phyloP scores from a whole-genome alignment of 148 eudicot species.

The Silene latifolia region DNA sequence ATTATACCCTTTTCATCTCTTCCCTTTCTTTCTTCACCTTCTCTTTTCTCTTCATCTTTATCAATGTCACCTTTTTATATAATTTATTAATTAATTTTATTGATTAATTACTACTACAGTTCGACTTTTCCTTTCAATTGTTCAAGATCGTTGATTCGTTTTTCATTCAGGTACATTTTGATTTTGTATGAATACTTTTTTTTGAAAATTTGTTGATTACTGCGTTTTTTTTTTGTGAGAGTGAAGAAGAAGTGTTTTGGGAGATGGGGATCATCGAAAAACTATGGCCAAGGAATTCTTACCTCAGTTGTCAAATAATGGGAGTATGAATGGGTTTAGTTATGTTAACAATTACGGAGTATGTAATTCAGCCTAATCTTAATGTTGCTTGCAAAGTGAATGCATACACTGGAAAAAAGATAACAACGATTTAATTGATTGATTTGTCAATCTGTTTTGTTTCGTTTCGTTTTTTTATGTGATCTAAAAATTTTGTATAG shows the following conservation, averaged over 20 bases:
- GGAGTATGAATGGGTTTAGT: constrained; percentile 33
- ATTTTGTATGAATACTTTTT: not conserved
- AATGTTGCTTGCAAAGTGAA: constrained; percentile 33
- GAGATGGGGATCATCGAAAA: constrained; percentile 48
- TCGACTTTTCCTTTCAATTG: constrained; percentile 15
- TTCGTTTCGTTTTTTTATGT: not conserved
- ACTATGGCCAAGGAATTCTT: constrained; percentile 82
- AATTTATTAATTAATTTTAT: too few species aligned
- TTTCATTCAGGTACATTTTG: constrained; percentile 20
- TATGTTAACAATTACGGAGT: constrained; percentile 27
- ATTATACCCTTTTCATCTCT: too few species aligned
- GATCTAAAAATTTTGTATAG: not conserved
- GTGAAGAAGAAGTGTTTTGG: not conserved
- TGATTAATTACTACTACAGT: too few species aligned
- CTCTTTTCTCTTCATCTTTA: not conserved
- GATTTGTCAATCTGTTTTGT: too few species aligned
- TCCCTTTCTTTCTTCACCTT: too few species aligned
- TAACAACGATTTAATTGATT: too few species aligned
- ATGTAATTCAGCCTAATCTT: constrained; percentile 31
- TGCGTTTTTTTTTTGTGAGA: not conserved
- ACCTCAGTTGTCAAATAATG: constrained; percentile 35
- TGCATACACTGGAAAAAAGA: constrained; percentile 48
- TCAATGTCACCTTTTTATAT: not conserved
- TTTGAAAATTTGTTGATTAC: not conserved
- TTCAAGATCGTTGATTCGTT: not conserved